Evolutionary conservation across 352 stramenopile genomes (phyloP), one percentile per base, ranked within the genome.

Genomic region (Globisporangium solare): DNA sequence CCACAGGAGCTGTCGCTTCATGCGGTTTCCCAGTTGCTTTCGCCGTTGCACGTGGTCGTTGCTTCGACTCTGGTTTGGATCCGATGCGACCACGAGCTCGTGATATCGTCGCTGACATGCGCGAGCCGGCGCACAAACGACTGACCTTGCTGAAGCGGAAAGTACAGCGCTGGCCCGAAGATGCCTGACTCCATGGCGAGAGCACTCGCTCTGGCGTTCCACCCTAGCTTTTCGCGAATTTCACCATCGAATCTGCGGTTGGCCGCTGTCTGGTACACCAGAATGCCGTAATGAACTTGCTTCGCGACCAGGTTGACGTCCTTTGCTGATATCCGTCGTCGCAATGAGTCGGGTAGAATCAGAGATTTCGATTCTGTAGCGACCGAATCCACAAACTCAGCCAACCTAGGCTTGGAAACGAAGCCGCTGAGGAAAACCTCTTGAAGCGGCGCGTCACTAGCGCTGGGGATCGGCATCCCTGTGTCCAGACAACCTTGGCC

Each of bases 1-100:
- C 80, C 80, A 90, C 4, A 70, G 60, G 1, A 90, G 55, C 27
- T 77, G 71, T 41, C 83, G 78, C 5, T 71, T 71, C 24, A 53
- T 40, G 2, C 31, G 49, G 13, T n/a, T 47, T 6, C 57, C 47
- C 14, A 46, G 17, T 8, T 56, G 45, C 17, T 51, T 59, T 11
- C 51, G 54, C 14, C 51, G 48, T 5, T 10, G 12, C 14, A 32
- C 14, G 35, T 47, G 35, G 17, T 24, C 43, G 10, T 3, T 20
- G 21, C 13, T 55, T 18, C 4, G 37, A 43, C 49, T 56, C 24
- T 27, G 24, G 24, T 27, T 27, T 47, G 48, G 14, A 17, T 47
- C 40, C 15, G 48, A 31, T n/a, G 15, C 4, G 10, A 39, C 24
- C 15, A 15, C 27, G 20, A 45, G 18, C 3, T 56, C 40, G 24